Evolutionary conservation across 2,329 filamentous ascomycete genomes (phyloP).

Genomic region (Dactylella cylindrospora): DNA sequence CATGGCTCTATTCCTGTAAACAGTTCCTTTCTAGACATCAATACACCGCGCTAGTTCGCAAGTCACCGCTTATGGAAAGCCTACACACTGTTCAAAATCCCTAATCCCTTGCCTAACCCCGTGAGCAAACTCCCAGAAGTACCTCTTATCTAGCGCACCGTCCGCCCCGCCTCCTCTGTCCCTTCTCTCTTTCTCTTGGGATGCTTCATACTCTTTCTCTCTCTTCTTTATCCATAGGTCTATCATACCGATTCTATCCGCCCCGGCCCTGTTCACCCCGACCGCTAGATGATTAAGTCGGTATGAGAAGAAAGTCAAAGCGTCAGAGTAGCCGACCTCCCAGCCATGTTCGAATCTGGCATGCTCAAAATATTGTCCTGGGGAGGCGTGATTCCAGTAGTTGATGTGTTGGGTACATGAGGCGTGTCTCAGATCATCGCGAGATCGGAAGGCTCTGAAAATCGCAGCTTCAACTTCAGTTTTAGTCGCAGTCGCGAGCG

Average conservation of each 20-base stretch:
- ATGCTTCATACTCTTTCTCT: slow-evolving; percentile 55
- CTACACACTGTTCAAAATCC: slow-evolving; percentile 51
- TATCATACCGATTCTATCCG: slow-evolving; percentile 60
- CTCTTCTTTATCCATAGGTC: slow-evolving; percentile 63
- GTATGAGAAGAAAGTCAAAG: slow-evolving; percentile 55
- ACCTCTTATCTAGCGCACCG: slow-evolving; percentile 45
- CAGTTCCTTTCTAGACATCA: too few relatives aligned
- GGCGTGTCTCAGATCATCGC: slow-evolving; percentile 51
- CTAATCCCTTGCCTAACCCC: slow-evolving; percentile 56
- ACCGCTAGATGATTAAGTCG: slow-evolving; percentile 52
- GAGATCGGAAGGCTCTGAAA: slow-evolving; percentile 52
- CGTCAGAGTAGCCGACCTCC: slow-evolving; percentile 61
- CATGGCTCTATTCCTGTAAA: too few relatives aligned
- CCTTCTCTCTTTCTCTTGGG: slow-evolving; percentile 54
- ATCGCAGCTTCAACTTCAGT: slow-evolving; percentile 50
- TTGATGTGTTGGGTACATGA: slow-evolving; percentile 55
- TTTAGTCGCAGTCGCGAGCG: slow-evolving; percentile 52
- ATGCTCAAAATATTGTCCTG: slow-evolving; percentile 58
- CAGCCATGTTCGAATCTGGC: slow-evolving; percentile 61
- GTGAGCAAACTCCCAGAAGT: slow-evolving; percentile 58
- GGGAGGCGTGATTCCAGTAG: slow-evolving; percentile 57
- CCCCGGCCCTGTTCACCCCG: slow-evolving; percentile 51
- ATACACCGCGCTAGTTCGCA: too few relatives aligned
- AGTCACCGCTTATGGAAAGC: slow-evolving; percentile 8
- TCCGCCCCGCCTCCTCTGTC: slow-evolving; percentile 43